Conservation (phyloP, 371 early-diverging fungal species). For the Rhizopus arrhizus region DNA sequence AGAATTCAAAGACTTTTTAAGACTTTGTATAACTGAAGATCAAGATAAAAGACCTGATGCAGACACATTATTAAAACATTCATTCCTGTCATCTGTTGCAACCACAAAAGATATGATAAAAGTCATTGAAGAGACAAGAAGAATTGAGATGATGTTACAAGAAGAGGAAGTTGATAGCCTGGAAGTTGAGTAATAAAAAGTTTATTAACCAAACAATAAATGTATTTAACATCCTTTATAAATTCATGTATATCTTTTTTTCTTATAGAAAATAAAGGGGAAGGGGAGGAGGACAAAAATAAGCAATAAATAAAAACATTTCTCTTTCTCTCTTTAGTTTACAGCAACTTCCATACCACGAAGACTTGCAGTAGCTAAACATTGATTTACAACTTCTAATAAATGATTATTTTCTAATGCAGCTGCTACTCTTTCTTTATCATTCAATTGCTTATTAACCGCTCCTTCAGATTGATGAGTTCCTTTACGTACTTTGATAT, state of each 20-base stretch:
- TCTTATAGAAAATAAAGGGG: too few species aligned
- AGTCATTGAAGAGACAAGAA: constrained; percentile 36
- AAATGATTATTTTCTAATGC: constrained; percentile 96
- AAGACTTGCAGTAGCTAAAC: constrained; percentile 67
- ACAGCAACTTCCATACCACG: constrained; percentile 29
- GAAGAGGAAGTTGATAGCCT: constrained; percentile 25
- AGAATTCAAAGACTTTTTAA: constrained; percentile 56
- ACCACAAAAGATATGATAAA: constrained; percentile 35
- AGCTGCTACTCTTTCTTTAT: constrained; percentile 99
- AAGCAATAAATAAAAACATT: too few species aligned
- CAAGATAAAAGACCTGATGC: constrained; percentile 50
- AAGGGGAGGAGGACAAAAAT: too few species aligned
- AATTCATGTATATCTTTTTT: too few species aligned
- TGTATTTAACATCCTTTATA: too few species aligned
- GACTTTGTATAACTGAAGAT: constrained; percentile 51
- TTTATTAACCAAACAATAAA: too few species aligned
- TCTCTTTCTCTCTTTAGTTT: constrained; percentile 11
- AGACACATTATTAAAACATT: constrained; percentile 47
- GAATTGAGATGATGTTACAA: constrained; percentile 33
- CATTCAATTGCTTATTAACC: constrained; percentile 98
- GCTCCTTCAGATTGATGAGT: constrained; percentile 95
- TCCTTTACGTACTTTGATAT: constrained; percentile 88
- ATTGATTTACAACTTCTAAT: constrained; percentile 93
- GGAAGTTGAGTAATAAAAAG: background rate
- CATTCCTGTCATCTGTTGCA: constrained; percentile 37